A percentile compares a stretch with the other conserved stretches of the same genome.
These are phyloP conservation scores for Mycena alexandri DNA, from an alignment of 768 basidiomycete genomes.

Conservation along the genomic window DNA sequence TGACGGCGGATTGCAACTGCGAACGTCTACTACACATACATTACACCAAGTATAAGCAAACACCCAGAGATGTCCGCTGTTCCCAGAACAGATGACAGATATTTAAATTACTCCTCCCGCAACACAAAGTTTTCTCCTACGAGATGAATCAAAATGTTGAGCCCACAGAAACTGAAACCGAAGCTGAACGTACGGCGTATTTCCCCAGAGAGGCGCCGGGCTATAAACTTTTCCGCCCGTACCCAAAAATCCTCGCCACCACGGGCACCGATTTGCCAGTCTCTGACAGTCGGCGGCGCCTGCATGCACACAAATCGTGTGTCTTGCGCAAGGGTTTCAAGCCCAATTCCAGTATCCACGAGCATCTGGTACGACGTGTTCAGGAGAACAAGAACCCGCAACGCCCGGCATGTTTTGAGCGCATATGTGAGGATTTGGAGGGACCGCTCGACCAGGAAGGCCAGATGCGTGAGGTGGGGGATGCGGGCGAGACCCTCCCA, in stretches of 20 bases:
- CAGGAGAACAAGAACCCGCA: slow-evolving; percentile 10
- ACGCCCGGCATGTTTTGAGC: slow-evolving; percentile 1
- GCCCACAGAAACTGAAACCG: too few relatives aligned
- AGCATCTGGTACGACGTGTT: background rate
- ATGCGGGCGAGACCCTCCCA: slow-evolving; percentile 9
- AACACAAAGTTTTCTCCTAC: slow-evolving; percentile 1
- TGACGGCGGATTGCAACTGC: too few relatives aligned
- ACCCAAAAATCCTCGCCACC: slow-evolving; percentile 21
- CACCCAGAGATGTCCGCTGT: too few relatives aligned
- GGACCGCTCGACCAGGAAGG: background rate
- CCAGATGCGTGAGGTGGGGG: slow-evolving; percentile 14
- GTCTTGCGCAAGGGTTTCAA: slow-evolving; percentile 5
- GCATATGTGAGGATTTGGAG: slow-evolving; percentile 1
- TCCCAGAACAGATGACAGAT: too few relatives aligned
- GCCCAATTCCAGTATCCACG: background rate
- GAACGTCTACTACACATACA: too few relatives aligned
- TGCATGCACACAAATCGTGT: slow-evolving; percentile 14
- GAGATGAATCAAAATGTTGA: background rate
- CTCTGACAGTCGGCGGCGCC: background rate
- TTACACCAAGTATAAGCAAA: too few relatives aligned
- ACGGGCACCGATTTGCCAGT: slow-evolving; percentile 20
- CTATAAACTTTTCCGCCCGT: slow-evolving; percentile 21
- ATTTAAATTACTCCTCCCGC: background rate
- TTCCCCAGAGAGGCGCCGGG: slow-evolving; percentile 2
- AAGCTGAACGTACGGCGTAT: background rate